A percentile compares a stretch with the other conserved stretches of the same genome.
Evolutionary conservation across 1,284 basidiomycete species (phyloP).

Genomic region (Trichosporon coremiiforme): DNA sequence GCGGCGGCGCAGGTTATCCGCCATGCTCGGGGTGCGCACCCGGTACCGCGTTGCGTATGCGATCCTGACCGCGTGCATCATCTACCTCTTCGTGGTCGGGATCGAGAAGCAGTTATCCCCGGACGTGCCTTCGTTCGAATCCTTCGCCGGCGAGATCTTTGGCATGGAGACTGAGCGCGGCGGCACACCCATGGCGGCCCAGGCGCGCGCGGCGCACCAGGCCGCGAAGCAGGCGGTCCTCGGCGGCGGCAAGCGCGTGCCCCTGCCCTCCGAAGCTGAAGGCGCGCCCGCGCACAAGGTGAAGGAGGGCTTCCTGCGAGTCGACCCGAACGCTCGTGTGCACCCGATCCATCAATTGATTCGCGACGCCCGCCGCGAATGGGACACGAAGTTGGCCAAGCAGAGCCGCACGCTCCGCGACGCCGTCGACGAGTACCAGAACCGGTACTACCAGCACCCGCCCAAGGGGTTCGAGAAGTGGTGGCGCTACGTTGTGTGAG

Average conservation of each 20-base stretch:
- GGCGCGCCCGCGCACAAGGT: slow-evolving; percentile 29
- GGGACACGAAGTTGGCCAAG: slow-evolving; percentile 61
- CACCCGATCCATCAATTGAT: slow-evolving; percentile 65
- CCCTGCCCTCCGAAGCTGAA: not conserved
- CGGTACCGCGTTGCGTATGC: not conserved
- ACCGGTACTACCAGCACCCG: slow-evolving; percentile 53
- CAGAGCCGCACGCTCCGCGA: slow-evolving; percentile 63
- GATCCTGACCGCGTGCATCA: not conserved
- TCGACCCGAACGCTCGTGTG: slow-evolving; percentile 31
- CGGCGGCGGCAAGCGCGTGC: not conserved
- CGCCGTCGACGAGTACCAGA: slow-evolving; percentile 63
- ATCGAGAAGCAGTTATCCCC: too few species aligned
- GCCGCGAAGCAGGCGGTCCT: not conserved
- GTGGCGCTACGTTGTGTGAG: slow-evolving; percentile 63
- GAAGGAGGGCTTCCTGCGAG: slow-evolving; percentile 37
- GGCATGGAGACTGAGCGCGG: too few species aligned
- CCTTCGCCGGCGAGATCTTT: not conserved
- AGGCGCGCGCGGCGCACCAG: not conserved
- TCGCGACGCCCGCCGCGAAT: slow-evolving; percentile 58
- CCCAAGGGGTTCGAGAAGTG: slow-evolving; percentile 63
- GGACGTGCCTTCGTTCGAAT: too few species aligned
- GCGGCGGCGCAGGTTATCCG: not conserved
- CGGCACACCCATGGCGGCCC: too few species aligned
- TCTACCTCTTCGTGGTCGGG: slow-evolving; percentile 7
- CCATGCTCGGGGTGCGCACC: not conserved